Base-by-base conservation (phyloP, 169 alveolate species). In the Plasmodium vivax region DNA sequence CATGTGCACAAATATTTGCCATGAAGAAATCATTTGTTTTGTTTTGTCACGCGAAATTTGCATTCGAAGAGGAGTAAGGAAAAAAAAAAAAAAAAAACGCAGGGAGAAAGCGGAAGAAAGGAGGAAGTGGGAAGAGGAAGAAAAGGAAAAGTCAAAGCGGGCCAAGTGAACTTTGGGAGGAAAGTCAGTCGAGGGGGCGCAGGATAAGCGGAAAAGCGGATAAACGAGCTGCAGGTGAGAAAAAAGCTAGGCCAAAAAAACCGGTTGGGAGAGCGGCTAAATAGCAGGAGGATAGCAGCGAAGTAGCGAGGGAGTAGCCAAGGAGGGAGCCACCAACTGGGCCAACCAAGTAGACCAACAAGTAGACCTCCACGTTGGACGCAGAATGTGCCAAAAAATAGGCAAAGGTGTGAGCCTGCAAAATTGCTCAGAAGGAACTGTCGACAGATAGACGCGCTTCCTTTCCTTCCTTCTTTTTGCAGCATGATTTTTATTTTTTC, bases 41-140 rank as follows among this genome's bases (percentile, higher is more conserved):
- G 19, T 72, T 23, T 19, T 84, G 23, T 71, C 36, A 71, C 30
- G 19, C 30, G 51, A 36, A 27, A 43, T 43, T 71, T 12, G n/a
- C n/a, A 71, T 19, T 38, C 54, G 62, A 73, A 84, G 77, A 75
- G 72, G 54, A 84, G 45, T 38, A 79, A 74, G 47, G 75, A 85
- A 41, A 19, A 27, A 34, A 14, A 19, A 41, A 71, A 32, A 27
- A 82, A 82, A 82, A 41, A 30, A 38, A 38, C 27, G 43, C n/a
- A 41, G 16, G 56, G 9, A 41, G 30, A 7, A 43, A 45, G 34
- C 0, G 32, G 32, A 43, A 38, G 9, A 38, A 38, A 38, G 32
- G 7, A 23, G 27, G 71, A 7, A 47, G 41, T 3, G 23, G 45
- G 9, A 16, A 41, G 51, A 54, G 73, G 77, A 56, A 68, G 54